Conservation (phyloP, 1,139 yeast species). For the Pichia sp. region DNA sequence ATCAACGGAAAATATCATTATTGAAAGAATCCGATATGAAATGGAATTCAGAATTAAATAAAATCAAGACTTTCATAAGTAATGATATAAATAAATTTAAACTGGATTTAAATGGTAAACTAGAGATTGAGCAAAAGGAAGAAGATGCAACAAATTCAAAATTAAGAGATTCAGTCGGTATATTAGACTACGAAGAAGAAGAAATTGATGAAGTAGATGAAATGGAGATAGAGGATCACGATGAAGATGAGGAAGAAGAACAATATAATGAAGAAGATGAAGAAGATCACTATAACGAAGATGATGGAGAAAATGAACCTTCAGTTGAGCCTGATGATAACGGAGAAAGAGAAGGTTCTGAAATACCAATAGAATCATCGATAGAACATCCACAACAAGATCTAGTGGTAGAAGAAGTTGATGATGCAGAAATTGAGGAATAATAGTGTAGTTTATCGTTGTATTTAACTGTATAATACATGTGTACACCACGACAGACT, state of each 20-base stretch:
- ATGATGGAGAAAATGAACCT: not conserved
- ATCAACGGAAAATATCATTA: conserved; percentile 19
- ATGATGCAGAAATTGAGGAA: not conserved
- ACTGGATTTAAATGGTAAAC: conserved; percentile 12
- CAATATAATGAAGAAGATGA: conserved; percentile 2
- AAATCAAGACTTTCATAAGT: conserved; percentile 19
- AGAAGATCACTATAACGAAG: not conserved
- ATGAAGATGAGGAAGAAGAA: conserved; percentile 8
- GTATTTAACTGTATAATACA: not conserved
- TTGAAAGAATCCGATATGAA: conserved; percentile 21
- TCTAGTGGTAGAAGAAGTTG: not conserved
- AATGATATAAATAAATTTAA: conserved; percentile 17
- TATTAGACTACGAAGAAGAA: conserved; percentile 2
- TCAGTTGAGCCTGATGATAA: not conserved
- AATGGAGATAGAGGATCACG: conserved; percentile 21
- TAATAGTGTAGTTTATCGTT: not conserved
- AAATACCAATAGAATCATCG: not conserved
- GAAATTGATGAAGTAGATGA: conserved; percentile 7
- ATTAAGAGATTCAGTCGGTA: conserved; percentile 2
- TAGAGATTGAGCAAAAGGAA: conserved; percentile 10
- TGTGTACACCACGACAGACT: not conserved
- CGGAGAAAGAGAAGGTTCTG: not conserved
- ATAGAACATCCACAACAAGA: not conserved
- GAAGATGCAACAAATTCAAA: conserved; percentile 1
- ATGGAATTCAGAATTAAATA: conserved; percentile 23